These are phyloP conservation scores for Saccharomycopsis sp. DNA, from an alignment of 805 yeast species.

Conservation along the genomic window DNA sequence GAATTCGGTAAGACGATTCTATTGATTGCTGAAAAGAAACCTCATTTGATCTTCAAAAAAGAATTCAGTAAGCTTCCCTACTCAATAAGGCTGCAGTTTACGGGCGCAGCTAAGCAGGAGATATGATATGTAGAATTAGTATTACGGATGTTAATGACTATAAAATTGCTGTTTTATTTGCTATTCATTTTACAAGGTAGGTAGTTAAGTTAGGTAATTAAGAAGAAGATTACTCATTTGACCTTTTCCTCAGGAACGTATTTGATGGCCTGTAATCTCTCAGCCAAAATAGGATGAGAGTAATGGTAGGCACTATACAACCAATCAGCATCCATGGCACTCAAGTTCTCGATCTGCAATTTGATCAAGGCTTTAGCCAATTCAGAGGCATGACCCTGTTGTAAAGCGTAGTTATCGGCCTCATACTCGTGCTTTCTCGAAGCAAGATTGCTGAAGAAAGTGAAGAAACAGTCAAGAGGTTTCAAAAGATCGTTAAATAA, in stretches of 20 bases:
- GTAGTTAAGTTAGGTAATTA: too few species aligned
- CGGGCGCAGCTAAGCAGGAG: background rate
- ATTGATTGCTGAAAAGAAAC: constrained; percentile 66
- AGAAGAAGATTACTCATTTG: too few species aligned
- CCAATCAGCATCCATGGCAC: constrained; percentile 85
- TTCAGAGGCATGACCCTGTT: constrained; percentile 61
- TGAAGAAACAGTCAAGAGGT: constrained; percentile 67
- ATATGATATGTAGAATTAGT: too few species aligned
- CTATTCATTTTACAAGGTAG: too few species aligned
- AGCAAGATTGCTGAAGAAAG: constrained; percentile 60
- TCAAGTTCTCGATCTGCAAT: constrained; percentile 72
- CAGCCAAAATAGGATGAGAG: constrained; percentile 88
- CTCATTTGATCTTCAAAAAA: constrained; percentile 57
- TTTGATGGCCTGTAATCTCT: constrained; percentile 75
- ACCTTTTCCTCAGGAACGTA: constrained; percentile 20
- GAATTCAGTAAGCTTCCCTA: constrained; percentile 25
- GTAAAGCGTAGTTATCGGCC: constrained; percentile 83
- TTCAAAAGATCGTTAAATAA: constrained; percentile 71
- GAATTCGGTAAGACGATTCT: constrained; percentile 86
- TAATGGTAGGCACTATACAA: constrained; percentile 82
- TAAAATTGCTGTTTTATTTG: background rate
- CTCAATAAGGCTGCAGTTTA: background rate
- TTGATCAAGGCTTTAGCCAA: constrained; percentile 68
- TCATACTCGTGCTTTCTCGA: constrained; percentile 88
- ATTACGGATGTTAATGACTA: background rate